phyloP scores from a whole-genome alignment of 768 basidiomycete species.

The Boletus sp. region DNA sequence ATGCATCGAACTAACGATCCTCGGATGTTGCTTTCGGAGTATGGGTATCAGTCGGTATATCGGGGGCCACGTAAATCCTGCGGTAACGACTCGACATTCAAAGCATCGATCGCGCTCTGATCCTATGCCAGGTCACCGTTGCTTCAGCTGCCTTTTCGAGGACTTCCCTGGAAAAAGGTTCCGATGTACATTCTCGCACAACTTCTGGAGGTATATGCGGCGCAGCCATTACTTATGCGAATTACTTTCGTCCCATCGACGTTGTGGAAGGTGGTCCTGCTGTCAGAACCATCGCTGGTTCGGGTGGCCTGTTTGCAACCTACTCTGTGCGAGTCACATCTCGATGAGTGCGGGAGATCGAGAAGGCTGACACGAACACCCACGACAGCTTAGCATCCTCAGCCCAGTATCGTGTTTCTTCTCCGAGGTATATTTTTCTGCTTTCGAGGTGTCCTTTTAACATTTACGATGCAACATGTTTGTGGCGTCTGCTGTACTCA shows the following conservation, averaged over 20 bases:
- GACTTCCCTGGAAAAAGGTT: slow-evolving; percentile 76
- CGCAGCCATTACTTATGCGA: slow-evolving; percentile 52
- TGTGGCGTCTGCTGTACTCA: slow-evolving; percentile 49
- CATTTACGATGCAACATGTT: slow-evolving; percentile 35
- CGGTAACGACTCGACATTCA: slow-evolving; percentile 36
- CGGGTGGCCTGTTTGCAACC: slow-evolving; percentile 55
- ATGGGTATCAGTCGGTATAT: slow-evolving; percentile 62
- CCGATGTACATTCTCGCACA: slow-evolving; percentile 63
- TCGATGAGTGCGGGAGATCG: background rate
- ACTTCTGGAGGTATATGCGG: slow-evolving; percentile 52
- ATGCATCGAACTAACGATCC: background rate
- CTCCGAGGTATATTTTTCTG: slow-evolving; percentile 32
- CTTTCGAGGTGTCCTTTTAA: too few relatives aligned
- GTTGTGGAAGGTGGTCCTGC: slow-evolving; percentile 51
- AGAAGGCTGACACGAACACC: background rate
- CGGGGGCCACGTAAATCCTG: slow-evolving; percentile 73
- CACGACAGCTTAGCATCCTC: slow-evolving; percentile 34
- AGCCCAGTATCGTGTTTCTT: slow-evolving; percentile 41
- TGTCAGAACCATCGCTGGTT: slow-evolving; percentile 48
- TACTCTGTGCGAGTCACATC: slow-evolving; percentile 43
- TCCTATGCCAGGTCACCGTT: slow-evolving; percentile 51
- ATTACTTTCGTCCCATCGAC: slow-evolving; percentile 62
- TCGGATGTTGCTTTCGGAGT: slow-evolving; percentile 58
- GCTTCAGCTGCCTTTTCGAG: slow-evolving; percentile 61
- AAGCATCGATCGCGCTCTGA: background rate